Conservation (phyloP, 768 basidiomycete species). For the Suillus placidus region DNA sequence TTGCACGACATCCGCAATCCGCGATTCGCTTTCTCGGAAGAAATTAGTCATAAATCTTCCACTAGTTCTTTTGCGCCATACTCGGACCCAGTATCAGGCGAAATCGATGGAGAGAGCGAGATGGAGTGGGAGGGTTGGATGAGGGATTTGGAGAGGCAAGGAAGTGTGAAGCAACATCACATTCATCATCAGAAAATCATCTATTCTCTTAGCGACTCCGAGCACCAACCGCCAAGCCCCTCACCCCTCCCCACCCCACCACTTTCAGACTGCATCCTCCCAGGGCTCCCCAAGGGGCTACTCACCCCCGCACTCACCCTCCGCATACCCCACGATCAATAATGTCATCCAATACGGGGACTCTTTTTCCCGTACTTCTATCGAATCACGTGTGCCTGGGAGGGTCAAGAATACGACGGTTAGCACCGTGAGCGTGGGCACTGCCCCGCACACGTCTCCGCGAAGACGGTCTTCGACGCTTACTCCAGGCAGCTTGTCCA, state of each 20-base stretch:
- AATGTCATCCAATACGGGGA: slow-evolving; percentile 21
- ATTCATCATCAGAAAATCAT: slow-evolving; percentile 5
- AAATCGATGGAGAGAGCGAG: slow-evolving; percentile 50
- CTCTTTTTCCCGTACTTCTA: not conserved
- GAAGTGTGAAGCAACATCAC: slow-evolving; percentile 17
- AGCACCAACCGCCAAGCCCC: slow-evolving; percentile 13
- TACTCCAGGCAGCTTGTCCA: slow-evolving; percentile 11
- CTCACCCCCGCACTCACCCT: slow-evolving; percentile 14
- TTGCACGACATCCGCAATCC: slow-evolving; percentile 25
- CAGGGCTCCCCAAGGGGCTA: slow-evolving; percentile 24
- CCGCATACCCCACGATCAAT: slow-evolving; percentile 27
- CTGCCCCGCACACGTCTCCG: not conserved
- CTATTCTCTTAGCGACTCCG: slow-evolving; percentile 9
- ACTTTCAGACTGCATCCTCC: slow-evolving; percentile 29
- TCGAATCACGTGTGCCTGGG: slow-evolving; percentile 15
- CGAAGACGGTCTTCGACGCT: slow-evolving; percentile 34
- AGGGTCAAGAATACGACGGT: slow-evolving; percentile 17
- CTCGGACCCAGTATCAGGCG: slow-evolving; percentile 39
- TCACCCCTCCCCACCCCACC: slow-evolving; percentile 26
- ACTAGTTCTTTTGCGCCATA: slow-evolving; percentile 10
- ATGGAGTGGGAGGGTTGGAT: slow-evolving; percentile 71
- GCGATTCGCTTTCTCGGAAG: slow-evolving; percentile 25
- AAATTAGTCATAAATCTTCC: slow-evolving; percentile 26
- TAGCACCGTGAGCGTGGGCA: slow-evolving; percentile 32
- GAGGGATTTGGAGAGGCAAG: slow-evolving; percentile 53